These are phyloP conservation scores for Sporothrix phasma DNA, from an alignment of 2,329 filamentous ascomycete genomes.

Conservation along the genomic window DNA sequence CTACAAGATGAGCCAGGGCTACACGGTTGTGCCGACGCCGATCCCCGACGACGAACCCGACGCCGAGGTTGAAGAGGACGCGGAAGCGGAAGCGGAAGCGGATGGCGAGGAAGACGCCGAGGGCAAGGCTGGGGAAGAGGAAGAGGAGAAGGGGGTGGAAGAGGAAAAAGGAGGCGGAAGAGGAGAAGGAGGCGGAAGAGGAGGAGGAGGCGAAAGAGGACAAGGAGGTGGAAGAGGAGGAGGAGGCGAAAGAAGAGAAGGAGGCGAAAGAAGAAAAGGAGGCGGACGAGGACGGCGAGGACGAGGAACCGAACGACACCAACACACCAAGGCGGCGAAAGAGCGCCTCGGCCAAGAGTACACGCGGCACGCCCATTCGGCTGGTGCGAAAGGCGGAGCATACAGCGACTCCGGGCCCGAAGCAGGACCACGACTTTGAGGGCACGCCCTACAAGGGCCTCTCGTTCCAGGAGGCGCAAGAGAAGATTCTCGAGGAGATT, in stretches of 20 bases:
- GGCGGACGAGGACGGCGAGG: conserved; percentile 26
- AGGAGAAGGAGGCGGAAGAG: not conserved
- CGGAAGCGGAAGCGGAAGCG: conserved; percentile 21
- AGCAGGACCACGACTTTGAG: conserved; percentile 44
- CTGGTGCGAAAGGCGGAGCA: conserved; percentile 14
- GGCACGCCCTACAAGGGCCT: conserved; percentile 58
- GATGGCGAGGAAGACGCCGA: conserved; percentile 33
- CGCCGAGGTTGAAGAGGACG: conserved; percentile 16
- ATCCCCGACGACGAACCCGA: conserved; percentile 45
- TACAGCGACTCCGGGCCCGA: conserved; percentile 13
- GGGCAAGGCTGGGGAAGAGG: conserved; percentile 16
- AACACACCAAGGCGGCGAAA: conserved; percentile 20
- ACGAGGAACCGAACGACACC: conserved; percentile 14
- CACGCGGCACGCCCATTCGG: conserved; percentile 14
- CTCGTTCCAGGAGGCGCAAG: conserved; percentile 74
- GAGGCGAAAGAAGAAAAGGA: conserved; percentile 29
- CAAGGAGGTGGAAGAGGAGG: conserved; percentile 16
- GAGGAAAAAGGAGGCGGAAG: conserved; percentile 17
- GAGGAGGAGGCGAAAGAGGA: conserved; percentile 9
- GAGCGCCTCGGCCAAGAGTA: conserved; percentile 6
- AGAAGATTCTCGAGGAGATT: conserved; percentile 70
- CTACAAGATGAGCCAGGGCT: conserved; percentile 55
- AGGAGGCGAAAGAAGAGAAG: conserved; percentile 22
- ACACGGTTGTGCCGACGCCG: conserved; percentile 64
- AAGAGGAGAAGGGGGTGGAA: not conserved